Conservation (phyloP, 345 rosid species). For the Eutrema japonicum region DNA sequence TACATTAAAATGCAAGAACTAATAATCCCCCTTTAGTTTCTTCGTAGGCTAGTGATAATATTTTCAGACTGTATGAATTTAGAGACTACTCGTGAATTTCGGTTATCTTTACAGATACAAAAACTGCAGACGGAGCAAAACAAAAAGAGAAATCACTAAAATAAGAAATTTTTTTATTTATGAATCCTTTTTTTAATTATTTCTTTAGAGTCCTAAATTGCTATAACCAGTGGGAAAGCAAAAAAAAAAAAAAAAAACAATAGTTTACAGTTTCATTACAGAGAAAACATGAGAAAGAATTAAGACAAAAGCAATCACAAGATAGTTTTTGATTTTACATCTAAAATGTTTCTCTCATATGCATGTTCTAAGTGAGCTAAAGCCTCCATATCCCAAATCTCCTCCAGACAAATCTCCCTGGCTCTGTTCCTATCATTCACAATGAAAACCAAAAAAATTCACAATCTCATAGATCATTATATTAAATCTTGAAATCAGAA, state of each 20-base stretch:
- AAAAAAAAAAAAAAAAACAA: neutral
- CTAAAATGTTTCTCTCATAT: constrained; percentile 32
- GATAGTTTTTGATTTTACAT: constrained; percentile 16
- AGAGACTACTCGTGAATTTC: neutral
- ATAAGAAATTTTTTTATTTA: constrained; percentile 6
- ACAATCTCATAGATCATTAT: constrained; percentile 19
- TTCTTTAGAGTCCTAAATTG: constrained; percentile 27
- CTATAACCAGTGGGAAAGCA: constrained; percentile 36
- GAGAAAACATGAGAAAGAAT: neutral
- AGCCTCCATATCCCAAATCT: constrained; percentile 52
- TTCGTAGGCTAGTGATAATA: neutral
- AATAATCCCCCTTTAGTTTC: no score
- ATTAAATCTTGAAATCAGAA: constrained; percentile 20
- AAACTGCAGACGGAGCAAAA: neutral
- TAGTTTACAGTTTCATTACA: constrained; percentile 42
- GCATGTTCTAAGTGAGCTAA: constrained; percentile 56
- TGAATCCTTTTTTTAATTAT: constrained; percentile 18
- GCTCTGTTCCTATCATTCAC: constrained; percentile 53
- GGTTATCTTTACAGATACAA: neutral
- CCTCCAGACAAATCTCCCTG: constrained; percentile 49
- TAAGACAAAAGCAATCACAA: constrained; percentile 37
- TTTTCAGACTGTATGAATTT: neutral
- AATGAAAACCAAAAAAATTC: neutral
- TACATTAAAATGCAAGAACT: no score
- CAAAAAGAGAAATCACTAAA: neutral